Evolutionary conservation across 495 filamentous ascomycete species (phyloP), one percentile per base, ranked within the genome.

Genomic region (Amphirosellinia nigrospora): DNA sequence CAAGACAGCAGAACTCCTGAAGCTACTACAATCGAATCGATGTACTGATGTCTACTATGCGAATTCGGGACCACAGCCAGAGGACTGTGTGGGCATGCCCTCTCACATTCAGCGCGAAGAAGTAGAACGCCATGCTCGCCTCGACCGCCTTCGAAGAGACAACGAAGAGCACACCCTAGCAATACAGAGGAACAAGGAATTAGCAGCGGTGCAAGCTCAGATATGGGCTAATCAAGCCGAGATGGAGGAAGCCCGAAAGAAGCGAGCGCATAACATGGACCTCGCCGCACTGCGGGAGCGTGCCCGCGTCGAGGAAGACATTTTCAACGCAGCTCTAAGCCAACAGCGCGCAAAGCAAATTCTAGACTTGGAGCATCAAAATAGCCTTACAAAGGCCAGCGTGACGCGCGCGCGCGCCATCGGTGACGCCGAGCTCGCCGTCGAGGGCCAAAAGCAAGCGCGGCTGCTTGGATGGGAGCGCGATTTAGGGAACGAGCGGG

Each of bases 31-130:
- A 13, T 76, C 79, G 52, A 84, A 83, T 69, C 83, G 84, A 36
- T 80, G 77, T 28, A 73, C 50, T 10, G 82, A 86, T 62, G 80
- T 83, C 28, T 86, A 79, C 69, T 86, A 84, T 72, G 82, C 82
- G 53, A 82, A 83, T 71, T 75, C 75, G 8, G 82, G 82, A 9
- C 76, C 81, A 5, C 84, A 86, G 64, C 84, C 84, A 23, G 78
- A 79, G 9, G 83, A 79, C 41, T 79, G 81, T 1, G 63, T 84
- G 43, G 82, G 82, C 43, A 75, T 85, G 50, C 84, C 84, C 0
- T 66, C 78, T 1, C 79, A 81, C 1, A 79, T 86, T n/a, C 77
- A 81, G 11, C 73, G 75, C 5, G 80, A 81, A 53, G 84, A 86
- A 50, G 79, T 81, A 11, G 76, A 83, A 58, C 84, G 84, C 10